Evolutionary conservation across 495 filamentous ascomycete species (phyloP), one percentile per base, ranked within the genome.

Genomic region (Parathielavia hyrcaniae): DNA sequence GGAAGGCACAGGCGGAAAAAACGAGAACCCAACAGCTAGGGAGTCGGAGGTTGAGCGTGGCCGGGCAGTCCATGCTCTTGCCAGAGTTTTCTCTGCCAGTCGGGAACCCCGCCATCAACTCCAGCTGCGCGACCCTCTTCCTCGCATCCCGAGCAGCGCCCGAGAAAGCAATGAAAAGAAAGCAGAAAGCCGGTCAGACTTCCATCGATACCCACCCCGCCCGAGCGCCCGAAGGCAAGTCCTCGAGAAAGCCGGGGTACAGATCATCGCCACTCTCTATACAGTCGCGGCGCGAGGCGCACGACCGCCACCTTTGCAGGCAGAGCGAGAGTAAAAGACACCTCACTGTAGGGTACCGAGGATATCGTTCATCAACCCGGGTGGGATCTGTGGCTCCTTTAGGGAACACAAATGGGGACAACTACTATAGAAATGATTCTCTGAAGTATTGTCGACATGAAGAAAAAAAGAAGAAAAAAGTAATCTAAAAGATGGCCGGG

Each of bases 401-500:
- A 81, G 82, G 85, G 77, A 86, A 84, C 79, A 83, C 82, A 88
- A 82, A 83, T 80, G 78, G 73, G 80, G 83, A 87, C 84, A 80
- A 87, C 77, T 84, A 88, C 86, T 89, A 86, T 88, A 89, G 82
- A 89, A 89, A 86, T 88, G 86, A 89, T 89, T 87, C 85, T 88
- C 84, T 73, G 71, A 83, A 81, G 80, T 83, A 85, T 81, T 83
- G 81, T 85, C 82, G 82, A 60, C 58, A 60, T 60, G 53, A 61
- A 32, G 48, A 57, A 61, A 57, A 57, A 57, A 57, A 49, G 57
- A 46, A 32, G 57, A 61, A 61, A 53, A 49, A 49, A 20, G n/a
- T n/a, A 47, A 43, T 38, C 11, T 13, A 57, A 53, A 61, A 32
- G 30, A 0, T n/a, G 49, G 59, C 6, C 48, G 22, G n/a, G 14